Evolutionary conservation across 768 basidiomycete genomes (phyloP).

Genomic region (Rhodotorula taiwanensis): DNA sequence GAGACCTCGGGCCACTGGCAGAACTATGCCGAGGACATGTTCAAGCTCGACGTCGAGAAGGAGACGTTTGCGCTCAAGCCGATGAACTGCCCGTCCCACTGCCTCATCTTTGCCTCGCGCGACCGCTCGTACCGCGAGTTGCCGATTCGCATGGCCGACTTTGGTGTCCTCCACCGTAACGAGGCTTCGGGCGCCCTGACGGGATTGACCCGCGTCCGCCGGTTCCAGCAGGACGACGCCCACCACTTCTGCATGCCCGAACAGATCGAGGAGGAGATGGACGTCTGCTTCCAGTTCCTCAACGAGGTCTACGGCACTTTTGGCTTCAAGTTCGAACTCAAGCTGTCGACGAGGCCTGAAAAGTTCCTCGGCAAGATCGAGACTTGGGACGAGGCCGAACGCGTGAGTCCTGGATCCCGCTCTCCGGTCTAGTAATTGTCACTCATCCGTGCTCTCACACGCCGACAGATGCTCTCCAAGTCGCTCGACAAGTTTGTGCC

Average conservation of each 20-base stretch:
- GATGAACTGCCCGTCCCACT: slow-evolving; percentile 98
- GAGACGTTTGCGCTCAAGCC: slow-evolving; percentile 84
- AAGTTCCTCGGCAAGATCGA: slow-evolving; percentile 83
- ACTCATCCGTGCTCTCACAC: background rate
- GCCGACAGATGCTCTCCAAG: slow-evolving; percentile 66
- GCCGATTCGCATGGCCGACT: slow-evolving; percentile 96
- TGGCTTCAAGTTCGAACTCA: slow-evolving; percentile 87
- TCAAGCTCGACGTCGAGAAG: slow-evolving; percentile 86
- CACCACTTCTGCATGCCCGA: slow-evolving; percentile 97
- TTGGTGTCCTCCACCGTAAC: slow-evolving; percentile 93
- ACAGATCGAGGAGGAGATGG: slow-evolving; percentile 85
- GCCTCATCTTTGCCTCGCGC: slow-evolving; percentile 86
- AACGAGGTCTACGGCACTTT: slow-evolving; percentile 86
- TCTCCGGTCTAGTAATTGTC: background rate
- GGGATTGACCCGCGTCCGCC: slow-evolving; percentile 82
- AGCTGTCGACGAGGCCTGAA: slow-evolving; percentile 91
- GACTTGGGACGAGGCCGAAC: slow-evolving; percentile 85
- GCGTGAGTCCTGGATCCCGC: slow-evolving; percentile 47
- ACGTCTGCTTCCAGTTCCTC: slow-evolving; percentile 86
- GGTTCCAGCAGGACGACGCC: slow-evolving; percentile 96
- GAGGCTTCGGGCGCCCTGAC: slow-evolving; percentile 91
- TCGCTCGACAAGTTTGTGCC: slow-evolving; percentile 79
- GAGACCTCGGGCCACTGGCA: slow-evolving; percentile 97
- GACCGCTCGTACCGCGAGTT: slow-evolving; percentile 92
- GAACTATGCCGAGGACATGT: slow-evolving; percentile 98